Evolutionary conservation across 176 grass and related monocot genomes (phyloP), one percentile per base, ranked within the genome.

Genomic region (Dactylis glomerata): DNA sequence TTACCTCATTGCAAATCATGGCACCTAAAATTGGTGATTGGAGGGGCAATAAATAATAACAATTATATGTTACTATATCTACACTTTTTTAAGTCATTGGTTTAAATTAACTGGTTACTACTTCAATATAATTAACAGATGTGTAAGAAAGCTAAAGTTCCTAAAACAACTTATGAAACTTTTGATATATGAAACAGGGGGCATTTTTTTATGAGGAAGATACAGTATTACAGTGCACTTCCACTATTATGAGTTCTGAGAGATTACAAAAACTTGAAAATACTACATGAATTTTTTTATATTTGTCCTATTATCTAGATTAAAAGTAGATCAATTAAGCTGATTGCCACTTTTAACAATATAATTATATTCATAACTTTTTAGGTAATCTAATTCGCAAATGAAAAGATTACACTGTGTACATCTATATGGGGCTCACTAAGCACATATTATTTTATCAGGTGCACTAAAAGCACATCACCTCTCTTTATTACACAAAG

Each of bases 401-500:
- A 38, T 44, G 24, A 40, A 26, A 8, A 22, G 51, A 72, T 47
- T 36, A 67, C 61, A 66, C 19, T 6, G 63, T 70, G 79, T 69
- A 69, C 64, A 69, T 8, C 22, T 40, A 54, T 10, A 55, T 14
- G 7, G 46, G 33, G 2, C 45, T 2, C 16, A 82, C 15, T 16
- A 57, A 44, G 32, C 66, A 62, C 16, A 71, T 71, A 26, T 45
- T 27, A 24, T 72, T 45, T 15, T 72, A 72, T 46, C 68, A 72
- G 41, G 68, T 72, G 40, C 23, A 72, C 68, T 28, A 72, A 46
- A 16, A 72, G 68, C 66, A 82, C 47, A 55, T 71, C 23, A 57
- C 49, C 49, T 71, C 1, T 71, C 16, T 57, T 58, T 49, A 22
- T 72, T 45, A 82, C 5, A 73, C 51, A 83, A 83, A 83, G 26